Base-by-base conservation (phyloP, 805 yeast genomes). In the Barnettozyma californica region DNA sequence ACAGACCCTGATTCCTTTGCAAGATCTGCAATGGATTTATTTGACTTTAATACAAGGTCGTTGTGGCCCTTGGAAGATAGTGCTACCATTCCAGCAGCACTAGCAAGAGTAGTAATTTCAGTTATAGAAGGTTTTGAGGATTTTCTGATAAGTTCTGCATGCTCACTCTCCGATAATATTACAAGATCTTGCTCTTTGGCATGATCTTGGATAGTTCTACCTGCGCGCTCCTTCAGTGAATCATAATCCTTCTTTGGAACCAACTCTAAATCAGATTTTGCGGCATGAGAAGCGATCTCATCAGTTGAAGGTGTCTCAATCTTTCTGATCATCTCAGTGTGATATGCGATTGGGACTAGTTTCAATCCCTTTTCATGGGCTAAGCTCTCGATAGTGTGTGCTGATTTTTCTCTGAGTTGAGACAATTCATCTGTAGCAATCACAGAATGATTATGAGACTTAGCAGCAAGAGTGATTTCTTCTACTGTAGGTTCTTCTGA, bases 181-280 rank as follows among this genome's bases (percentile, higher is more conserved):
- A 49, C 49, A 43, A 47, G 41, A 7, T 48, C 39, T 11, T 53
- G 40, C 18, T 53, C 60, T 14, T 48, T 44, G 1, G 66, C 66
- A 38, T 54, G 54, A 5, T 52, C 60, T 16, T 53, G 50, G 18
- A 64, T 35, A 5, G 58, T 55, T n/a, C 52, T 57, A 13, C 55
- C 36, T 1, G 61, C 51, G 18, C 27, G 48, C 40, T 25, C 37
- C 42, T 35, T 53, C 34, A 56, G 45, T 0, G 39, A 41, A 4
- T 29, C 23, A 13, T 47, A 48, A 1, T 53, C 36, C 54, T 35
- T 14, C 54, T 41, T 13, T 44, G 62, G 53, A 49, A 56, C 23
- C 18, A 58, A 11, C 5, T 26, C 37, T 5, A 36, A 19, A 1
- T 58, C 61, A 9, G 47, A 47, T 5, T 26, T 33, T 5, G 23